Evolutionary conservation across 306 rosid genomes (phyloP).

Genomic region (Acmispon strigosus): DNA sequence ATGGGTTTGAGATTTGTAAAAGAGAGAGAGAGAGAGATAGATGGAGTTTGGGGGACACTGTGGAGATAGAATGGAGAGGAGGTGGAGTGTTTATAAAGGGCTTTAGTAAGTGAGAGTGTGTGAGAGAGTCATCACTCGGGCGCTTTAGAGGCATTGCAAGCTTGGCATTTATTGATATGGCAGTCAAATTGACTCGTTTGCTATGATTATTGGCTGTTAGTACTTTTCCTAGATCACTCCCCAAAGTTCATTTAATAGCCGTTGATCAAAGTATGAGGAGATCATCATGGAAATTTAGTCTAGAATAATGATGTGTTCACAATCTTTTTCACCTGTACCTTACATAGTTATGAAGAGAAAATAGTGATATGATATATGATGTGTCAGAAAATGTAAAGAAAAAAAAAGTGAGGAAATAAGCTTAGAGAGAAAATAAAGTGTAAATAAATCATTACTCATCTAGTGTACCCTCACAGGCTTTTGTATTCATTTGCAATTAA

Average conservation of each 20-base stretch:
- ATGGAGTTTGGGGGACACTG: slow-evolving; percentile 1
- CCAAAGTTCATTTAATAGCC: not conserved
- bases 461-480: too few relatives aligned
- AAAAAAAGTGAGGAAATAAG: too few relatives aligned
- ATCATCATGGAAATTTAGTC: too few relatives aligned
- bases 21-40: slow-evolving; percentile 14
- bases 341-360: too few relatives aligned
- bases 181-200: not conserved
- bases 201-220: not conserved
- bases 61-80: slow-evolving; percentile 25
- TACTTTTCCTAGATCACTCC: slow-evolving; percentile 2
- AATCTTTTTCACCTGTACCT: too few relatives aligned
- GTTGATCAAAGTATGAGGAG: not conserved
- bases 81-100: slow-evolving; percentile 35
- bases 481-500: too few relatives aligned
- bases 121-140: not conserved
- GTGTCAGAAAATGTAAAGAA: too few relatives aligned
- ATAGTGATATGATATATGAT: too few relatives aligned
- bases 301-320: too few relatives aligned
- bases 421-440: too few relatives aligned
- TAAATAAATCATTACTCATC: too few relatives aligned
- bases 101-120: not conserved
- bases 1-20: slow-evolving; percentile 11
- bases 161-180: slow-evolving; percentile 42
- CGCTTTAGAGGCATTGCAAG: too few relatives aligned